Evolutionary conservation across 805 yeast genomes (phyloP).

Genomic region (Candida ortonii): DNA sequence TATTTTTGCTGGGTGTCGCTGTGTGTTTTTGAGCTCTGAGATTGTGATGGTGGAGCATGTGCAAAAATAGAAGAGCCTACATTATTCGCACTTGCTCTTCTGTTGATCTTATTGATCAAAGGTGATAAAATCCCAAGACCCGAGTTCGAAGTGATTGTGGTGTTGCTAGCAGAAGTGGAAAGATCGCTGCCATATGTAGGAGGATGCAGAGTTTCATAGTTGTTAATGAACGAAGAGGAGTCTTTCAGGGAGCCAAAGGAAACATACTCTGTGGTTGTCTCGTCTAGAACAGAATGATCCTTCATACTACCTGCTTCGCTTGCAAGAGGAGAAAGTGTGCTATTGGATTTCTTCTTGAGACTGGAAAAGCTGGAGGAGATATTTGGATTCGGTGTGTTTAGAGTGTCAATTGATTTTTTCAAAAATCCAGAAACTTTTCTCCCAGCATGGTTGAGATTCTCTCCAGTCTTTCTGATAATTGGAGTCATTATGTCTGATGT

Average conservation of each 20-base stretch:
- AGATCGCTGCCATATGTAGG: conserved; percentile 4
- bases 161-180: conserved; percentile 11
- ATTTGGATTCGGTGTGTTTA: conserved; percentile 9
- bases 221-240: conserved; percentile 20
- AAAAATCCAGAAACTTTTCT: conserved; percentile 29
- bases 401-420: conserved; percentile 24
- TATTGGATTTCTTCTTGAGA: conserved; percentile 1
- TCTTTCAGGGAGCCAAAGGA: conserved; percentile 41
- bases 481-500: conserved; percentile 24
- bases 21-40: conserved; percentile 1
- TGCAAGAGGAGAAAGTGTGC: conserved; percentile 6
- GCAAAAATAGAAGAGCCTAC: conserved; percentile 7
- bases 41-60: no score
- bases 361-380: conserved; percentile 1
- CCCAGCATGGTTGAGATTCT: conserved; percentile 26
- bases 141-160: conserved; percentile 10
- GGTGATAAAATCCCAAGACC: conserved; percentile 26
- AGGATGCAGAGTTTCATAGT: conserved; percentile 11
- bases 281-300: conserved; percentile 11
- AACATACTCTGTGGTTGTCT: conserved; percentile 31
- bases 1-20: conserved; percentile 3
- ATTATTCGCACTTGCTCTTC: conserved; percentile 15
- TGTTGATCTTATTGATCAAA: conserved; percentile 15
- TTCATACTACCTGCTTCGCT: conserved; percentile 2
- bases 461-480: conserved; percentile 24